These are phyloP conservation scores for Hymenoscyphus infarciens DNA, from an alignment of 2,329 filamentous ascomycete genomes.

Conservation along the genomic window DNA sequence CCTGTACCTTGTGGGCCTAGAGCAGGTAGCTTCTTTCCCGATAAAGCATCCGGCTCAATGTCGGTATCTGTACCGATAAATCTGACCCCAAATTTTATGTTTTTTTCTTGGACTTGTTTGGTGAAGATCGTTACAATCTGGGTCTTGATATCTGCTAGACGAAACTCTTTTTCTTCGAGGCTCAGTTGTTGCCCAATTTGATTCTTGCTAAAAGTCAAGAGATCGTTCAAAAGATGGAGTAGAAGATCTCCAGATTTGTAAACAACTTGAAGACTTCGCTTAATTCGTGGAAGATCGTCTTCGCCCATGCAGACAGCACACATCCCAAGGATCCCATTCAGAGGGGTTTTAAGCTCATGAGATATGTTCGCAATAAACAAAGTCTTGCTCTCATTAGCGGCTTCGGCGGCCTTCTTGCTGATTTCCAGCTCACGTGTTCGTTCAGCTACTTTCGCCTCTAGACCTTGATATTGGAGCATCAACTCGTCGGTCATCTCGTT, in stretches of 20 bases:
- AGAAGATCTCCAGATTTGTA: constrained; percentile 86
- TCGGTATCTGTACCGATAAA: constrained; percentile 56
- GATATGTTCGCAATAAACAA: constrained; percentile 95
- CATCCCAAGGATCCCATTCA: constrained; percentile 95
- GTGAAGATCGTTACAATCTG: constrained; percentile 86
- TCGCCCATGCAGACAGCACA: constrained; percentile 91
- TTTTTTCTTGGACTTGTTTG: constrained; percentile 78
- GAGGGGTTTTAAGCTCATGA: constrained; percentile 82
- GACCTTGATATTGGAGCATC: constrained; percentile 75
- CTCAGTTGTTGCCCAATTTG: constrained; percentile 82
- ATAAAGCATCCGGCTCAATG: constrained; percentile 17
- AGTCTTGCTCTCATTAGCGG: constrained; percentile 96
- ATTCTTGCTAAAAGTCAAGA: constrained; percentile 92
- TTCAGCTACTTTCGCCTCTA: constrained; percentile 81
- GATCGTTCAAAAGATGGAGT: constrained; percentile 80
- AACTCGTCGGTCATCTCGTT: constrained; percentile 94
- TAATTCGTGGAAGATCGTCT: constrained; percentile 72
- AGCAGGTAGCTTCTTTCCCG: constrained; percentile 45
- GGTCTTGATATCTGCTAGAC: constrained; percentile 75
- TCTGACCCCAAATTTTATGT: constrained; percentile 68
- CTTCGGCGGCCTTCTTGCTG: constrained; percentile 87
- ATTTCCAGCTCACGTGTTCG: constrained; percentile 81
- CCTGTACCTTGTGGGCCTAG: constrained; percentile 64
- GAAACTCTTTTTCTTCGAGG: constrained; percentile 82
- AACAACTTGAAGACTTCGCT: constrained; percentile 79